Evolutionary conservation across 768 basidiomycete genomes (phyloP), one percentile per base, ranked within the genome.

Genomic region (Trametopsis cervina): DNA sequence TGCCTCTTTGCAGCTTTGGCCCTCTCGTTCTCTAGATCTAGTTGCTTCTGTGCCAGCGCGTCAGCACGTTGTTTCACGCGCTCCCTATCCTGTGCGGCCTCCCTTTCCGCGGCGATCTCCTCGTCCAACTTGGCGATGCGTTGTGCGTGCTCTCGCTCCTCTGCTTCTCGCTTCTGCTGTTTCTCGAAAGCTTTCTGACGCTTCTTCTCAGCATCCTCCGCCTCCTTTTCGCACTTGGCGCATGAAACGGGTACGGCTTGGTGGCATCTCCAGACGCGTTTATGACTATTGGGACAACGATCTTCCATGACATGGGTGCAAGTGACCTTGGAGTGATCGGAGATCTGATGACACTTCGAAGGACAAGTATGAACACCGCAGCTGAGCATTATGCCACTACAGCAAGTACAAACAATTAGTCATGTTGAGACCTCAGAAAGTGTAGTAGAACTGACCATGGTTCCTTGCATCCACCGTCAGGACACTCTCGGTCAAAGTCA

Each of bases 401-500:
- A 26, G 36, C 10, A 25, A 20, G 25, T 40, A 18, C 3, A 17
- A 38, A 40, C 23, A 9, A 35, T 11, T 12, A 41, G 4, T 42
- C 37, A 18, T 49, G 26, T 27, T 18, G 22, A 40, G 36, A 20
- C 39, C 18, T 13, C 15, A 47, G 27, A 37, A 2, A 10, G 13
- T 21, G 37, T 20, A 36, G 15, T 0, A 39, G 29, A 11, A 57
- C 69, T 40, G 64, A 84, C 84, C 84, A 86, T 40, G 75, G 72
- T 50, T 73, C 67, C 2, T 51, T 61, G 50, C 83, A 86, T 2
- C 83, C 83, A 7, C 84, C 83, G 42, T 82, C 81, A 0, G 82
- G 83, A 50, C 71, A 70, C 18, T 69, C 45, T 12, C 47, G 49
- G 7, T 79, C 73, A 40, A 85, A 86, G 10, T 81, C 73, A 1